These are phyloP conservation scores for Suillus fuscotomentosus DNA, from an alignment of 768 basidiomycete species.

Conservation along the genomic window DNA sequence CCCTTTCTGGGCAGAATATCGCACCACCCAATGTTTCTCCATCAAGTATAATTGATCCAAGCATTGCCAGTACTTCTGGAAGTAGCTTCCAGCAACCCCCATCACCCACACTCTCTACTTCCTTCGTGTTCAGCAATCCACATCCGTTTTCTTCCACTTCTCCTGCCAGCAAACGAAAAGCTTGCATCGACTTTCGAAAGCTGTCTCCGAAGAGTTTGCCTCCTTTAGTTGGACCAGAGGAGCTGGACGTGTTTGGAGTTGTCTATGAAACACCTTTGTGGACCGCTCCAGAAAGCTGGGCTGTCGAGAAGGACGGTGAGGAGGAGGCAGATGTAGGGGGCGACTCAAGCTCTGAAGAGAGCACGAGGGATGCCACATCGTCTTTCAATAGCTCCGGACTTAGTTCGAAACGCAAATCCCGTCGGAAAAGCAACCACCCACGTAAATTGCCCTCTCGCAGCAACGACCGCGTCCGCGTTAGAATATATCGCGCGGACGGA, in stretches of 20 bases:
- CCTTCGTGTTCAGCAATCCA: constrained; percentile 31
- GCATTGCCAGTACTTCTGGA: constrained; percentile 38
- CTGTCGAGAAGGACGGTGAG: constrained; percentile 50
- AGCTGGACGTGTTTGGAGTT: constrained; percentile 9
- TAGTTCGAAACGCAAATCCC: constrained; percentile 18
- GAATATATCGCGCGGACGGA: constrained; percentile 75
- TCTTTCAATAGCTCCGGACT: constrained; percentile 11
- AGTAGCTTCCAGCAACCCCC: constrained; percentile 34
- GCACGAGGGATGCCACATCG: constrained; percentile 15
- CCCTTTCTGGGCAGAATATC: constrained; percentile 8
- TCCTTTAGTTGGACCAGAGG: constrained; percentile 10
- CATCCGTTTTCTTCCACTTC: constrained; percentile 31
- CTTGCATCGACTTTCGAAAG: constrained; percentile 32
- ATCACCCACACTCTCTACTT: constrained; percentile 36
- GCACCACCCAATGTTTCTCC: constrained; percentile 20
- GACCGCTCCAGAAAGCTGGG: constrained; percentile 80
- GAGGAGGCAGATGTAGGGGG: constrained; percentile 35
- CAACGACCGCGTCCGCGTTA: constrained; percentile 50
- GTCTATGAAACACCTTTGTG: constrained; percentile 40
- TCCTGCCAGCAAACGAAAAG: constrained; percentile 20
- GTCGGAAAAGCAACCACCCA: constrained; percentile 23
- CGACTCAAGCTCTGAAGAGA: constrained; percentile 43
- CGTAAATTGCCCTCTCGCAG: constrained; percentile 18
- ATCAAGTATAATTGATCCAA: constrained; percentile 20
- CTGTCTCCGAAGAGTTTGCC: constrained; percentile 53